Percentiles rank a stretch among this genome's conserved stretches.
These are phyloP conservation scores for Ascocoryne sarcoides DNA, from an alignment of 2,329 filamentous ascomycete species.

Conservation along the genomic window DNA sequence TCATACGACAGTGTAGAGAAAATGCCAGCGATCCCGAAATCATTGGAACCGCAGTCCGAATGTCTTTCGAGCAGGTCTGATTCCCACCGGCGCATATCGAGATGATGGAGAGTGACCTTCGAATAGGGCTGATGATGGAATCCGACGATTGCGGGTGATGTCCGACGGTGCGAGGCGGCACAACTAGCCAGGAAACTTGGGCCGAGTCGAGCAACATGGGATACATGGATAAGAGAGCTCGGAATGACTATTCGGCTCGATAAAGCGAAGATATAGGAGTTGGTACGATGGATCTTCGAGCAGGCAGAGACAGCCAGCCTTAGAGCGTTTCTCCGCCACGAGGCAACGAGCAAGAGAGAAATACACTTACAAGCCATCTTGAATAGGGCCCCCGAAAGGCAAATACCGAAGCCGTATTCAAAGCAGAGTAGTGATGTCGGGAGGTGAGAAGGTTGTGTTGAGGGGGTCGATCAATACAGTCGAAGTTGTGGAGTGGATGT, in stretches of 20 bases:
- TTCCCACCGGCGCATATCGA: slow-evolving; percentile 25
- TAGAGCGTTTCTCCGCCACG: slow-evolving; percentile 7
- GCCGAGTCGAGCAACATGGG: slow-evolving; percentile 2
- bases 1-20: slow-evolving; percentile 14
- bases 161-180: slow-evolving; percentile 6
- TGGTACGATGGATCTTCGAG: slow-evolving; percentile 15
- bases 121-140: slow-evolving; percentile 22
- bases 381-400: slow-evolving; percentile 22
- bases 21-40: slow-evolving; percentile 17
- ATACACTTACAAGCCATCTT: slow-evolving; percentile 34
- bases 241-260: slow-evolving; percentile 8
- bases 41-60: slow-evolving; percentile 8
- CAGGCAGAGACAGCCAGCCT: slow-evolving; percentile 21
- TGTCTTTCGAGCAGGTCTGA: slow-evolving; percentile 9
- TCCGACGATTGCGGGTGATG: slow-evolving; percentile 19
- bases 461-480: slow-evolving; percentile 6
- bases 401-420: slow-evolving; percentile 11
- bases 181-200: slow-evolving; percentile 9
- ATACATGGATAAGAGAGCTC: slow-evolving; percentile 2
- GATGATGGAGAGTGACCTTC: slow-evolving; percentile 14
- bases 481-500: slow-evolving; percentile 7
- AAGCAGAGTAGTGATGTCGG: slow-evolving; percentile 12
- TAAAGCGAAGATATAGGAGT: slow-evolving; percentile 12
- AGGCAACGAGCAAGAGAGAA: slow-evolving; percentile 10
- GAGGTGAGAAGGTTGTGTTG: too few species aligned